These are phyloP conservation scores for Verticillium nubilum DNA, from an alignment of 2,329 filamentous ascomycete species.

Conservation along the genomic window DNA sequence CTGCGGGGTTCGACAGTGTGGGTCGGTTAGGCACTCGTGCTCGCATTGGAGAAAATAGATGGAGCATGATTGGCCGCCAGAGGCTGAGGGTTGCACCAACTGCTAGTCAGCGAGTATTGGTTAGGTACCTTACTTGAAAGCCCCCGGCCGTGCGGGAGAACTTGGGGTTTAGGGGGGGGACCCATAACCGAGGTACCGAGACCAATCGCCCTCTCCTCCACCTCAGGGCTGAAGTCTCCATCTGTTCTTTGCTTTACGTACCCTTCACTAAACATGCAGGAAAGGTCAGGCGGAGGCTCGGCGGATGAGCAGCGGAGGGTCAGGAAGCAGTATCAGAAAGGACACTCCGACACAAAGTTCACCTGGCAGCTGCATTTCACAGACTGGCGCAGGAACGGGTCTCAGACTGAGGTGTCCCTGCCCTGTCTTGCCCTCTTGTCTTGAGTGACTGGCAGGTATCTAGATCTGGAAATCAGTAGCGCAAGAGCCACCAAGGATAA, in stretches of 20 bases:
- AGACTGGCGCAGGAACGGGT: background rate
- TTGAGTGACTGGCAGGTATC: no score
- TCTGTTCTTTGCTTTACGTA: background rate
- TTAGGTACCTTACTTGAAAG: background rate
- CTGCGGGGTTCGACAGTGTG: constrained; percentile 1
- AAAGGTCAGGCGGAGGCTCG: background rate
- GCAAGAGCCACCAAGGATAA: no score
- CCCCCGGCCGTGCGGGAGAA: background rate
- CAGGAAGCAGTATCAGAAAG: no score
- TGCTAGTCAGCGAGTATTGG: background rate
- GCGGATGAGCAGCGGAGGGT: background rate
- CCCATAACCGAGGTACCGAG: background rate
- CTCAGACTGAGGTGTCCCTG: background rate
- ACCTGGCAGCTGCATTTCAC: background rate
- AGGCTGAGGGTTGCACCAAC: background rate
- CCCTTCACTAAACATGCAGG: background rate
- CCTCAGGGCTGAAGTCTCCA: background rate
- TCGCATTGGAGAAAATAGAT: background rate
- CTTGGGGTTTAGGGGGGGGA: background rate
- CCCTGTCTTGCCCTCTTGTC: background rate
- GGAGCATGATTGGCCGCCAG: background rate
- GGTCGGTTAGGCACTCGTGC: background rate
- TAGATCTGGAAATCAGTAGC: no score
- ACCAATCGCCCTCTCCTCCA: background rate
- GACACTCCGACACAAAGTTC: background rate